Evolutionary conservation across 768 basidiomycete genomes (phyloP), one percentile per base, ranked within the genome.

Genomic region (Crucibulum laeve): DNA sequence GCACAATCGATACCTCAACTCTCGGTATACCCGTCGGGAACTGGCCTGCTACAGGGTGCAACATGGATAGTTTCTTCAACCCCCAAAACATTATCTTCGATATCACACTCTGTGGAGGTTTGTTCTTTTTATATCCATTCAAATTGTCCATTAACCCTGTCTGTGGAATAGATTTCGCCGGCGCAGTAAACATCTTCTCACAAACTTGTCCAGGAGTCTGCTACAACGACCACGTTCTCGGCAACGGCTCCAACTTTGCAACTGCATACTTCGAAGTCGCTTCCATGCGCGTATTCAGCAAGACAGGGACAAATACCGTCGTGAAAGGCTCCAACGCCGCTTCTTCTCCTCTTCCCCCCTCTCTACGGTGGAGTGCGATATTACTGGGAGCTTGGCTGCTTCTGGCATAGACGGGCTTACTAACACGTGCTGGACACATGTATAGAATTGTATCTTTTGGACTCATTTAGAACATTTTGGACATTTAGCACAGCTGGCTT

Each of bases 201-300:
- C 59, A 77, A 50, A 86, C 84, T 0, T 87, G 84, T 63, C 55
- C 68, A 4, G 82, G 81, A n/a, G 62, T 64, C 1, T 84, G 87
- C 61, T 88, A 90, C 62, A 68, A 73, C 8, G 77, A 84, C 64
- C 85, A 78, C 45, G 85, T 88, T 32, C 63, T 84, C 44, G 82
- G 82, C 5, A 57, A 77, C 44, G 73, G 78, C 3, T 72, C 78
- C 14, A 74, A 71, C 51, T 88, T 81, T 60, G 70, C 77, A 56
- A 71, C 67, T 24, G 84, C 84, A 1, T 85, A 81, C 64, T 91
- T 88, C 51, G 87, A 90, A 56, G 72, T 91, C 42, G 69, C 73
- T 11, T 79, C 71, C 22, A 68, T 87, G 40, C 53, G 52, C 17
- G 54, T 57, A 34, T 57, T 56, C 45, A 57, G 57, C 42, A 51